Evolutionary conservation across 2,329 filamentous ascomycete genomes (phyloP).

Genomic region (Pseudogymnoascus sp.): DNA sequence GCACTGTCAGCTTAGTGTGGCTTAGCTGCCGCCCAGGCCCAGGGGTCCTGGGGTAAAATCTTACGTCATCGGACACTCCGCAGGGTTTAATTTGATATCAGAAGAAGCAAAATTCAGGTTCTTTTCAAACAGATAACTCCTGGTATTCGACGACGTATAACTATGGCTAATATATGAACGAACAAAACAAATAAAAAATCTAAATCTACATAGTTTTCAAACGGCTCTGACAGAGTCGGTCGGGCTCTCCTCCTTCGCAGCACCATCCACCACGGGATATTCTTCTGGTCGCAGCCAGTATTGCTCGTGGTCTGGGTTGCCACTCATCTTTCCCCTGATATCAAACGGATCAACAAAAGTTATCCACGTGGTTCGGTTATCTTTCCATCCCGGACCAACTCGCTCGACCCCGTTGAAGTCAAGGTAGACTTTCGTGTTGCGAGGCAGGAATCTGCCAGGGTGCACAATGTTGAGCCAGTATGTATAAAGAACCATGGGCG

Average conservation of each 20-base stretch:
- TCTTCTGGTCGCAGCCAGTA: neutral
- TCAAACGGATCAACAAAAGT: conserved; percentile 4
- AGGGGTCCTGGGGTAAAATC: neutral
- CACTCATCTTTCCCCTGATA: neutral
- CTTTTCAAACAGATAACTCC: neutral
- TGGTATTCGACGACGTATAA: neutral
- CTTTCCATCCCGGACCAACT: conserved; percentile 28
- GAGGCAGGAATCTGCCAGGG: conserved; percentile 29
- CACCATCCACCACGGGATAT: neutral
- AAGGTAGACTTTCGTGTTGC: conserved; percentile 25
- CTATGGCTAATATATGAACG: neutral
- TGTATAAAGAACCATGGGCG: conserved; percentile 30
- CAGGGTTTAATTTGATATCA: neutral
- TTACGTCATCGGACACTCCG: neutral
- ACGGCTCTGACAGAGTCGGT: neutral
- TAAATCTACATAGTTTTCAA: neutral
- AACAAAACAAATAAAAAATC: neutral
- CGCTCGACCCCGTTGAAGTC: conserved; percentile 27
- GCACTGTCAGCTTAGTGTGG: neutral
- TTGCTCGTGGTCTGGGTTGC: neutral
- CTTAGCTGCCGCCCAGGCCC: neutral
- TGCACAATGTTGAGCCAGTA: conserved; percentile 32
- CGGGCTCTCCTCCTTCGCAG: neutral
- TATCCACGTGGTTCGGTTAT: neutral
- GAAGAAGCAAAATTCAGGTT: neutral